A percentile compares a stretch with the other conserved stretches of the same genome.
Evolutionary conservation across 768 basidiomycete species (phyloP).

Genomic region (Termitomyces bulborhizus): DNA sequence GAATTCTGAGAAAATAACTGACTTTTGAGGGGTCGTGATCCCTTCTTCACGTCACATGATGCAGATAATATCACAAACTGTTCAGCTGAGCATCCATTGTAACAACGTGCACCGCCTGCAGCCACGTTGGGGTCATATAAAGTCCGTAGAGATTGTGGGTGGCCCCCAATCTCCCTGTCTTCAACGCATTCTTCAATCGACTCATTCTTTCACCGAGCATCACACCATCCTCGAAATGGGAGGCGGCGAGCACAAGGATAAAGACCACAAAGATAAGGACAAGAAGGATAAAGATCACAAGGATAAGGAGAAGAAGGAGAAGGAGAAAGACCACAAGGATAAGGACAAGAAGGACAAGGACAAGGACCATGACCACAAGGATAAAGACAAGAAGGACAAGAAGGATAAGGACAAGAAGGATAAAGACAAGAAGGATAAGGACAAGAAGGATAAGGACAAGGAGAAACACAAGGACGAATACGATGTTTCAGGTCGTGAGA

Average conservation of each 20-base stretch:
- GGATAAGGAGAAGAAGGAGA: constrained; percentile 20
- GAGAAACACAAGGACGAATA: constrained; percentile 8
- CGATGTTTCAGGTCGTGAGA: neutral
- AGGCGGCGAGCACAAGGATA: constrained; percentile 13
- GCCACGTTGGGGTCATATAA: neutral
- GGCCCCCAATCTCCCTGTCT: neutral
- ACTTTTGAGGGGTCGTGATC: too few relatives aligned
- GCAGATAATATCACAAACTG: neutral
- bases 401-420: constrained; percentile 13
- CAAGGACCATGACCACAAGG: constrained; percentile 17
- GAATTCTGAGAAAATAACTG: too few relatives aligned
- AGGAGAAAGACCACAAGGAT: constrained; percentile 22
- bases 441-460: constrained; percentile 12
- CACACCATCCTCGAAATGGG: neutral
- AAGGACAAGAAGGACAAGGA: constrained; percentile 21
- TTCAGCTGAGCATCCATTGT: neutral
- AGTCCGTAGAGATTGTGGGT: neutral
- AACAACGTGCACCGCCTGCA: neutral
- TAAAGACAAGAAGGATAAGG: constrained; percentile 19
- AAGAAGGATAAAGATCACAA: constrained; percentile 21
- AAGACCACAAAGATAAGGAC: constrained; percentile 21
- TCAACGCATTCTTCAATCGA: neutral
- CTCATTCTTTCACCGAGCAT: neutral
- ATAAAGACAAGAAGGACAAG: constrained; percentile 21
- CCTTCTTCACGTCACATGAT: neutral